phyloP scores from a whole-genome alignment of 306 rosid genomes.

The Quercus ilex region DNA sequence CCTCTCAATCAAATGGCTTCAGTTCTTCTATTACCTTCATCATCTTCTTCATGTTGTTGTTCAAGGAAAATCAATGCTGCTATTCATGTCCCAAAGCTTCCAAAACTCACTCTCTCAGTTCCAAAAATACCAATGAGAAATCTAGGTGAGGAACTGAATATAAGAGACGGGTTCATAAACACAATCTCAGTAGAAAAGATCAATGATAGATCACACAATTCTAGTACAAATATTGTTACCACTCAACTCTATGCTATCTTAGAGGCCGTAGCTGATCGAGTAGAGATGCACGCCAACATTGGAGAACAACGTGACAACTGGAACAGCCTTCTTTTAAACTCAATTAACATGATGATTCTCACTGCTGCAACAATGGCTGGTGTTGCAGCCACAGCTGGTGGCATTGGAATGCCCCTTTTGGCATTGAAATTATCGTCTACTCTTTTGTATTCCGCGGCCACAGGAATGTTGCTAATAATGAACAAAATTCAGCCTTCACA shows the following conservation, averaged over 20 bases:
- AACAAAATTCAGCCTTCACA: no score
- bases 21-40: constrained; percentile 15
- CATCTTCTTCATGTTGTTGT: constrained; percentile 28
- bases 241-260: constrained; percentile 47
- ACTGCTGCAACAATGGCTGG: constrained; percentile 36
- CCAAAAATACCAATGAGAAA: constrained; percentile 16
- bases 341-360: no score
- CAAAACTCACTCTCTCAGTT: background rate
- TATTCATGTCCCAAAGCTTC: constrained; percentile 47
- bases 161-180: background rate
- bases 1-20: constrained; percentile 40
- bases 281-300: no score
- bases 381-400: constrained; percentile 22
- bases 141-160: no score
- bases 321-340: no score
- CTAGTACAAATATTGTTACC: background rate
- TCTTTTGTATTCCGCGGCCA: constrained; percentile 56
- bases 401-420: constrained; percentile 26
- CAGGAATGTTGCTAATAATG: constrained; percentile 47
- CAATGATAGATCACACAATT: background rate
- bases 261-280: constrained; percentile 31
- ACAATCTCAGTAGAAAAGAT: constrained; percentile 14
- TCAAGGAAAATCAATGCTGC: constrained; percentile 41
- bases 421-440: constrained; percentile 55
- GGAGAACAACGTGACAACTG: no score